These are phyloP conservation scores for Staphylotrichum tortipilum DNA, from an alignment of 495 filamentous ascomycete species.

Conservation along the genomic window DNA sequence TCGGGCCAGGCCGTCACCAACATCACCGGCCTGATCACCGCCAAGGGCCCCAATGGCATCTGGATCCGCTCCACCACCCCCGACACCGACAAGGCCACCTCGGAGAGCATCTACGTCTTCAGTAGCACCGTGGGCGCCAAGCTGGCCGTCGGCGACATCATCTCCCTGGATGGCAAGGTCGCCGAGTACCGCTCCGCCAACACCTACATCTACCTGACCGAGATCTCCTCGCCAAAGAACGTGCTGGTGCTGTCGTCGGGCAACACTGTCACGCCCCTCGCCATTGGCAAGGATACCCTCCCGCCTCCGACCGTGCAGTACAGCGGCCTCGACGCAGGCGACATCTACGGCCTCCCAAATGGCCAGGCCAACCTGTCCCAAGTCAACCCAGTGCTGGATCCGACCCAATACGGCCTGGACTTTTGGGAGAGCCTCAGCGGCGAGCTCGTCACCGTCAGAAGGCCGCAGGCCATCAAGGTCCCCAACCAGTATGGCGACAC, in stretches of 20 bases:
- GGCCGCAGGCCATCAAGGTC: conserved; percentile 37
- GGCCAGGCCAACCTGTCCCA: conserved; percentile 42
- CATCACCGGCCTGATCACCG: conserved; percentile 51
- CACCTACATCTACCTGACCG: conserved; percentile 48
- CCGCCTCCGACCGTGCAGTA: conserved; percentile 46
- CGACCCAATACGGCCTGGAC: conserved; percentile 49
- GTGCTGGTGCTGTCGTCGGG: conserved; percentile 37
- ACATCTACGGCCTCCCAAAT: conserved; percentile 48
- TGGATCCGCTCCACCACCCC: conserved; percentile 47
- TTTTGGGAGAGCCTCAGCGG: conserved; percentile 57
- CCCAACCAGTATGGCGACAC: conserved; percentile 53
- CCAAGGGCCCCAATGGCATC: conserved; percentile 48
- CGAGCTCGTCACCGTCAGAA: conserved; percentile 47
- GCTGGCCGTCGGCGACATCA: conserved; percentile 45
- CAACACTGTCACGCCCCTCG: conserved; percentile 36
- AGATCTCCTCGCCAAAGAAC: conserved; percentile 43
- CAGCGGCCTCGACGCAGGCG: conserved; percentile 44
- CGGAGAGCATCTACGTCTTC: conserved; percentile 51
- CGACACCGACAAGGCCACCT: conserved; percentile 35
- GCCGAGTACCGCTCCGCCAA: conserved; percentile 44
- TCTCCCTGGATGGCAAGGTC: conserved; percentile 48
- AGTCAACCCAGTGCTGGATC: conserved; percentile 45
- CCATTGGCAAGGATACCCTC: conserved; percentile 42
- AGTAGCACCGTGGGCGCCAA: conserved; percentile 29
- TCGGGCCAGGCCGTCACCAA: conserved; percentile 41